Conservation (phyloP, 179 eudicot genomes). For the Patellifolia procumbens region DNA sequence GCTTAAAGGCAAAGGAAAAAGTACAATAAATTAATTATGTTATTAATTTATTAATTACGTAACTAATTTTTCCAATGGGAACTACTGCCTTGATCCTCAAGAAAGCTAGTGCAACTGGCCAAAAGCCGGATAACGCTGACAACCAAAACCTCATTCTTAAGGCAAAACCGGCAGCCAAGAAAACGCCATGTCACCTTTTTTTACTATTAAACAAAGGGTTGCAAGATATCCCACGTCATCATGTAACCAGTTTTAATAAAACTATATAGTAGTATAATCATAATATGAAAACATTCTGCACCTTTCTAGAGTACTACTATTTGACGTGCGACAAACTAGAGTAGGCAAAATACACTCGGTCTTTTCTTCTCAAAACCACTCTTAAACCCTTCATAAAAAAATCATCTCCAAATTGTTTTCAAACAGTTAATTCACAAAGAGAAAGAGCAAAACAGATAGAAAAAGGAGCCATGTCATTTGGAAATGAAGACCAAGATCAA, state of each 20-base stretch:
- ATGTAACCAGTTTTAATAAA: background rate
- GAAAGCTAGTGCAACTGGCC: background rate
- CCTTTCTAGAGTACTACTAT: too few species aligned
- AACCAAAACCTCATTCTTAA: background rate
- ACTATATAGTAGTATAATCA: too few species aligned
- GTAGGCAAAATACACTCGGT: background rate
- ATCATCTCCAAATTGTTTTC: background rate
- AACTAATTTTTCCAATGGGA: background rate
- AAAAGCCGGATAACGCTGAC: background rate
- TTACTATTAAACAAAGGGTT: background rate
- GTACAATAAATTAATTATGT: too few species aligned
- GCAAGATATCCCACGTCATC: background rate
- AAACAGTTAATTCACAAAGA: too few species aligned
- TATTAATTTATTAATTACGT: background rate
- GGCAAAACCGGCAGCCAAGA: slow-evolving; percentile 23
- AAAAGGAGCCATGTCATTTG: background rate
- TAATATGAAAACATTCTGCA: background rate
- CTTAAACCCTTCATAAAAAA: background rate
- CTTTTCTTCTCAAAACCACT: background rate
- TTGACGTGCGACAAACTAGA: background rate
- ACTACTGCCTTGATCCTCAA: background rate
- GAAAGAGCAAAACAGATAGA: too few species aligned
- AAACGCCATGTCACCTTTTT: slow-evolving; percentile 14
- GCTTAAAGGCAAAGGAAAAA: too few species aligned
- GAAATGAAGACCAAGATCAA: background rate